These are phyloP conservation scores for Neoarthrinium moseri DNA, from an alignment of 2,329 filamentous ascomycete genomes.

Conservation along the genomic window DNA sequence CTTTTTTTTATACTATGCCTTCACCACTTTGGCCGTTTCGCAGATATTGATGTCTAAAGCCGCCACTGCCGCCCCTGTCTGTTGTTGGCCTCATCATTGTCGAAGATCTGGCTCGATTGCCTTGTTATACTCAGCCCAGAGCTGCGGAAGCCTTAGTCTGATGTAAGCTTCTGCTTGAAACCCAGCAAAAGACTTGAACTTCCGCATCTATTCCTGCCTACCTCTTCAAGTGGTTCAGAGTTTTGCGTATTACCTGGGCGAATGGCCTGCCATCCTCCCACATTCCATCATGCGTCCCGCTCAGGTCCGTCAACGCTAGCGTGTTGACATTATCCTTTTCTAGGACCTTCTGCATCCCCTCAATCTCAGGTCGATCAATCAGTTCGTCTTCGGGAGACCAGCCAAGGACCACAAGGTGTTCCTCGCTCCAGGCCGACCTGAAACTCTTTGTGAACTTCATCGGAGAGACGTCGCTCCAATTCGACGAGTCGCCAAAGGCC, in stretches of 20 bases:
- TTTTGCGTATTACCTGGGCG: background rate
- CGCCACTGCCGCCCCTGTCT: no score
- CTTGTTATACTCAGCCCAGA: no score
- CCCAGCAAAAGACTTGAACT: background rate
- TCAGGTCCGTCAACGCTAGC: slow-evolving; percentile 5
- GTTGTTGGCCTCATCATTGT: no score
- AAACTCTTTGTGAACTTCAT: slow-evolving; percentile 41
- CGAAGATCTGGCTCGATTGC: background rate
- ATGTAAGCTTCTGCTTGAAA: no score
- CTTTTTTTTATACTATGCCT: no score
- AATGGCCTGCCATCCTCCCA: slow-evolving; percentile 6
- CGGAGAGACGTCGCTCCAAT: slow-evolving; percentile 59
- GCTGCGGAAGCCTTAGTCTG: no score
- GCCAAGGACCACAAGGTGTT: slow-evolving; percentile 34
- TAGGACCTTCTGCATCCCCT: slow-evolving; percentile 52
- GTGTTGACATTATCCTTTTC: slow-evolving; percentile 33
- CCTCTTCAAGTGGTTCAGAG: background rate
- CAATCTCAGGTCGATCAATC: slow-evolving; percentile 57
- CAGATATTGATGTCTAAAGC: no score
- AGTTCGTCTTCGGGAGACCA: slow-evolving; percentile 48
- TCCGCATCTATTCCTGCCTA: background rate
- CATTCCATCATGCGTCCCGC: slow-evolving; percentile 8
- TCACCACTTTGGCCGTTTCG: no score
- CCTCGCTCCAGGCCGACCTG: slow-evolving; percentile 33
- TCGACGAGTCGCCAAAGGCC: slow-evolving; percentile 58